Percentiles rank a stretch among this genome's conserved stretches.
These are phyloP conservation scores for Phyllosticta capitalensis DNA, from an alignment of 2,329 filamentous ascomycete genomes.

Conservation along the genomic window DNA sequence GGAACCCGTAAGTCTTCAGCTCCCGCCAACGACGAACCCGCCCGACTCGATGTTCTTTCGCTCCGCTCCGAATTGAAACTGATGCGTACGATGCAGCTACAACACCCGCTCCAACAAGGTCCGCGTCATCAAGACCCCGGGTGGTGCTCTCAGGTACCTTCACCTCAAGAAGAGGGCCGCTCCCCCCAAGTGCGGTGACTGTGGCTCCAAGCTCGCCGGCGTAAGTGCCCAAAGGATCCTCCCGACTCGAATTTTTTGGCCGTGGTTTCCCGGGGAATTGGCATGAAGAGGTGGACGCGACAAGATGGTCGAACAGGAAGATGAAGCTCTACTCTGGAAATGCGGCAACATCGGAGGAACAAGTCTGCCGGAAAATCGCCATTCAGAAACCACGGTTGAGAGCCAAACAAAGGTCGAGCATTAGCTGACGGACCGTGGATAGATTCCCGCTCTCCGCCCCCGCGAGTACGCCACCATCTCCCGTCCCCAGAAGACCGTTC, in stretches of 20 bases:
- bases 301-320: neutral
- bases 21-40: neutral
- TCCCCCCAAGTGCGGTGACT: constrained; percentile 88
- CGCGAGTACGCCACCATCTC: constrained; percentile 96
- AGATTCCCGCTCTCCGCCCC: constrained; percentile 94
- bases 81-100: constrained; percentile 53
- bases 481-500: constrained; percentile 98
- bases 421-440: constrained; percentile 7
- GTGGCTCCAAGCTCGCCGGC: constrained; percentile 92
- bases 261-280: neutral
- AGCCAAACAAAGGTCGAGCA: neutral
- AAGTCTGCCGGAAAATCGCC: neutral
- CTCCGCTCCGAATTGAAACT: constrained; percentile 4
- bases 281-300: neutral
- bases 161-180: constrained; percentile 99
- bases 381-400: neutral
- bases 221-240: constrained; percentile 53
- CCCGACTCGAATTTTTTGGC: neutral
- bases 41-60: neutral
- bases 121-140: constrained; percentile 84
- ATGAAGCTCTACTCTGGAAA: neutral
- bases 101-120: constrained; percentile 98
- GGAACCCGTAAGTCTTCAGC: constrained; percentile 37
- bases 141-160: constrained; percentile 88
- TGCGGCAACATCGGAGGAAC: neutral